These are phyloP conservation scores for Salix purpurea DNA, from an alignment of 345 rosid species.

Conservation along the genomic window DNA sequence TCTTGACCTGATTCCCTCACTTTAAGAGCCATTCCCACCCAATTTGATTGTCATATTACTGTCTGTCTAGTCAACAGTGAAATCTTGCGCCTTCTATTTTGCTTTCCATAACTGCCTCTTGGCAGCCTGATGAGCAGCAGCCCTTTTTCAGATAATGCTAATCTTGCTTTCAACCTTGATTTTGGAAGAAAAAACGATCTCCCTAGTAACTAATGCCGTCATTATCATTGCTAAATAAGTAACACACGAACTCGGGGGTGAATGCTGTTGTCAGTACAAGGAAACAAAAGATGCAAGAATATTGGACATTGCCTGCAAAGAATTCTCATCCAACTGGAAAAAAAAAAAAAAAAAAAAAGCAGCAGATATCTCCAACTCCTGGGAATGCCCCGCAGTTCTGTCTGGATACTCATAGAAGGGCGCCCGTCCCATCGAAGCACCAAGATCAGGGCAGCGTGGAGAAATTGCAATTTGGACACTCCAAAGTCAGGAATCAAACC, in stretches of 20 bases:
- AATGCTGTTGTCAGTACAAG: background rate
- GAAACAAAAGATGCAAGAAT: background rate
- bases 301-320: background rate
- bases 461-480: background rate
- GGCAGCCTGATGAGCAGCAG: no score
- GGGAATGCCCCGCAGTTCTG: background rate
- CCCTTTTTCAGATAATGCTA: no score
- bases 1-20: no score
- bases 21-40: no score
- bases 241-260: background rate
- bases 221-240: background rate
- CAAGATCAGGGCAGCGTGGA: background rate
- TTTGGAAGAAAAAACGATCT: background rate
- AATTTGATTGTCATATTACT: no score
- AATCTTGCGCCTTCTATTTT: no score
- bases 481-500: background rate
- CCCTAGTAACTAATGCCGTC: background rate
- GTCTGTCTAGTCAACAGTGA: no score
- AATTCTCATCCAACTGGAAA: background rate
- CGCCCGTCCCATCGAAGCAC: no score
- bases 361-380: background rate
- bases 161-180: background rate
- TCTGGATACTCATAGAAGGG: background rate
- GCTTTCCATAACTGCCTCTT: no score
- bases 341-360: no score